phyloP scores from a whole-genome alignment of 176 grass and related monocot species.

The Hordeum vulgare region DNA sequence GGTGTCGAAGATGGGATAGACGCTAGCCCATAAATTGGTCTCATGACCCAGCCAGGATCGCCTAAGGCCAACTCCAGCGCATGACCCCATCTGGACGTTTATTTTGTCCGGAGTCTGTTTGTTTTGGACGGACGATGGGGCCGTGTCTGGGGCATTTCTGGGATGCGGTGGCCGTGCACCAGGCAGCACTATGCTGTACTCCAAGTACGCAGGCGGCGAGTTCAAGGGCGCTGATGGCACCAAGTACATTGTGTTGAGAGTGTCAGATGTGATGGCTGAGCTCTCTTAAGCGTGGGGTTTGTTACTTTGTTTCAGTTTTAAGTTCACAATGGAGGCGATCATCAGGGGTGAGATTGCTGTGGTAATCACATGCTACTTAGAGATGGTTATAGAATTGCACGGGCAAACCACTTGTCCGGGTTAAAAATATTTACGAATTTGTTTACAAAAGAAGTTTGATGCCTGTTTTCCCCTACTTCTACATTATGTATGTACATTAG shows the following conservation, averaged over 20 bases:
- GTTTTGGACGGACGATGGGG: too few species aligned
- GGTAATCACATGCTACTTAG: neutral
- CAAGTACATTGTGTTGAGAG: slow-evolving; percentile 56
- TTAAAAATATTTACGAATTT: neutral
- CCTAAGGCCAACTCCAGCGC: too few species aligned
- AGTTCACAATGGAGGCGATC: neutral
- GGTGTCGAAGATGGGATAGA: too few species aligned
- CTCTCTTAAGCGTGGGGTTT: slow-evolving; percentile 26
- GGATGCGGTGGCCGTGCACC: too few species aligned
- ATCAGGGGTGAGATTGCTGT: neutral
- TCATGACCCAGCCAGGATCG: too few species aligned
- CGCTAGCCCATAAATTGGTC: too few species aligned
- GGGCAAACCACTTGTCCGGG: neutral
- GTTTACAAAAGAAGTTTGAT: neutral
- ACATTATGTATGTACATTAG: too few species aligned
- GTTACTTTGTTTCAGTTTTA: neutral
- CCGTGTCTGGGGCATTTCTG: too few species aligned
- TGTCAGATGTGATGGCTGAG: slow-evolving; percentile 62
- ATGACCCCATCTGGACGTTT: too few species aligned
- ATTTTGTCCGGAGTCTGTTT: too few species aligned
- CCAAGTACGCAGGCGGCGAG: slow-evolving; percentile 59
- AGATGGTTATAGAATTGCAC: neutral
- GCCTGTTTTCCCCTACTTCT: neutral
- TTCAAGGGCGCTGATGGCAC: slow-evolving; percentile 59
- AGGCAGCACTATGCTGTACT: slow-evolving; percentile 56